Conservation (phyloP, 2,329 filamentous ascomycete species). For the Mycosphaerelloides madeirae region DNA sequence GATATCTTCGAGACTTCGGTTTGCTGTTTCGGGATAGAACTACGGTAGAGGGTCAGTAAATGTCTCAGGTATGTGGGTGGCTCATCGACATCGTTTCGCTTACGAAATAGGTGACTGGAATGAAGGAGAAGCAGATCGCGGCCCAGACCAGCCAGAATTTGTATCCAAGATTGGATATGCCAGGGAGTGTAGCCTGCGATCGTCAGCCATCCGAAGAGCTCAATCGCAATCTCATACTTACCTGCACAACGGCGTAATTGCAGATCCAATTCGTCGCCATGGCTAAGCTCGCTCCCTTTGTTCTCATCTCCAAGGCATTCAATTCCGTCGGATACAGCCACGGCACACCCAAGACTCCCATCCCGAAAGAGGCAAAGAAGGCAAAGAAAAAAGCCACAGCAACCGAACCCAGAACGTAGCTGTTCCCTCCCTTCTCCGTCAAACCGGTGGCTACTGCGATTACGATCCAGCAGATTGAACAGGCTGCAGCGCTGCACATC, state of each 20-base stretch:
- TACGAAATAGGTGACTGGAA: conserved; percentile 49
- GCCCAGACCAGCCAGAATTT: conserved; percentile 54
- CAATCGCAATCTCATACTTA: too few species aligned
- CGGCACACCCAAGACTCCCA: conserved; percentile 36
- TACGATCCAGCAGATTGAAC: conserved; percentile 46
- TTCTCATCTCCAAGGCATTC: conserved; percentile 24
- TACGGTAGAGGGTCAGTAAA: too few species aligned
- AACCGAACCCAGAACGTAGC: conserved; percentile 44
- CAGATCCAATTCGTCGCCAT: conserved; percentile 52
- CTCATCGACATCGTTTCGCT: too few species aligned
- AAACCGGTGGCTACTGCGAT: conserved; percentile 44
- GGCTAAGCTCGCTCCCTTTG: conserved; percentile 28
- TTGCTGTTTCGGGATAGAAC: conserved; percentile 53
- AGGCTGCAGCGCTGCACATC: conserved; percentile 47
- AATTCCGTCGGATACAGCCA: conserved; percentile 34
- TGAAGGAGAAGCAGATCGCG: conserved; percentile 49
- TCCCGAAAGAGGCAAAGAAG: conserved; percentile 38
- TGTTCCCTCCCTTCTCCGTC: conserved; percentile 39
- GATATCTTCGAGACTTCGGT: conserved; percentile 41
- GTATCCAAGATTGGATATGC: conserved; percentile 44
- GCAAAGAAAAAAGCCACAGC: conserved; percentile 44
- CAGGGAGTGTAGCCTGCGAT: conserved; percentile 25
- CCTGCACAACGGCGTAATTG: conserved; percentile 25
- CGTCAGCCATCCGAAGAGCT: not conserved
- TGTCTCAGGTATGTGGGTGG: too few species aligned